Evolutionary conservation across 2,329 filamentous ascomycete genomes (phyloP), one percentile per base, ranked within the genome.

Genomic region (Aspergillus sclerotialis): DNA sequence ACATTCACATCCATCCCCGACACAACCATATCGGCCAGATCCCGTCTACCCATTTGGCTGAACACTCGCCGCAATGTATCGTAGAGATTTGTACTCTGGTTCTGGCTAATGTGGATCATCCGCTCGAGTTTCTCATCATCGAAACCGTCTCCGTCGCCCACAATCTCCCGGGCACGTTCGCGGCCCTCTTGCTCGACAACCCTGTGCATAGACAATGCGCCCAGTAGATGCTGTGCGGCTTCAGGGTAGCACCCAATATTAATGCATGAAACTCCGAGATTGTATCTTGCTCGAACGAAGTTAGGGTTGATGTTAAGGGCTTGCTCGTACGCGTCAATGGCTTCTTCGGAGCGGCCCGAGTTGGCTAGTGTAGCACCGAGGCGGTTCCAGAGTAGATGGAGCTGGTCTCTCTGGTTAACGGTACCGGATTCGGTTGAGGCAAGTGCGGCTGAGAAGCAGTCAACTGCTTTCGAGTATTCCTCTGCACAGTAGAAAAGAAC

Each of bases 401-500:
- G 70, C 63, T 95, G 88, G 52, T 83, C 81, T 50, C 80, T 78
- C 43, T 86, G 81, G 65, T 95, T 96, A 39, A 80, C 83, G 7
- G 78, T 78, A 38, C 92, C 92, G 23, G 80, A 75, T 62, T 94
- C 88, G 1, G 85, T 87, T 15, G 80, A 86, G 39, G 86, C 84
- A 15, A 98, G 77, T 1, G 93, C 90, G 1, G 90, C 82, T 36
- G 83, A 84, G 75, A 98, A 98, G 70, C 93, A 98, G 69, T 98
- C 92, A 24, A 98, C 90, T 0, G 92, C 92, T 68, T 98, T 98
- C 58, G 92, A 86, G 68, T 95, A 96, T 57, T 96, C 90, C 64
- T 98, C 92, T 18, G 86, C 88, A 33, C 90, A 92, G 65, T 98
- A 98, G 69, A 98, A 96, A 11, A 98, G 76, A 4, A 98, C 92